Conservation (phyloP, 306 rosid genomes). For the Macrotyloma uniflorum region DNA sequence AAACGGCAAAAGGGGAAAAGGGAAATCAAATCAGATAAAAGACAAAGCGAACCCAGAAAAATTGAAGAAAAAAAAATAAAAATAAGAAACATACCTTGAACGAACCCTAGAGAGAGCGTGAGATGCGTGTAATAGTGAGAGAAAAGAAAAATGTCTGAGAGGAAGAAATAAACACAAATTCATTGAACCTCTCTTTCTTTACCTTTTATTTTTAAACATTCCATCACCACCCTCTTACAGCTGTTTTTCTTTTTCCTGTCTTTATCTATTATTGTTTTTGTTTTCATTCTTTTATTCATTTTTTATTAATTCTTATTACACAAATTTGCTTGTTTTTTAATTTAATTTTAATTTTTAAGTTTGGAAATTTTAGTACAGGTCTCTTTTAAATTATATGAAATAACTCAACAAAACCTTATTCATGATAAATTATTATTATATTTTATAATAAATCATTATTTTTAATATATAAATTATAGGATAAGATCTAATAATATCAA, state of each 20-base stretch:
- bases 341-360: neutral
- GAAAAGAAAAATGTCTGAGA: neutral
- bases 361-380: neutral
- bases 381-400: neutral
- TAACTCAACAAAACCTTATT: too few species aligned
- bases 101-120: constrained; percentile 11
- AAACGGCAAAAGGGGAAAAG: neutral
- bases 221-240: too few species aligned
- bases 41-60: neutral
- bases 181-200: neutral
- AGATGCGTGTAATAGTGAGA: neutral
- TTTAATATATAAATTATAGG: too few species aligned
- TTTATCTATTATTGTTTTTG: too few species aligned
- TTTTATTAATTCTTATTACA: too few species aligned
- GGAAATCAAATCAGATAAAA: neutral
- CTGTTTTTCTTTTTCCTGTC: too few species aligned
- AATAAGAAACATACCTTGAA: neutral
- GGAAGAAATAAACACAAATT: neutral
- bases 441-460: too few species aligned
- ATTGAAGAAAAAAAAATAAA: neutral
- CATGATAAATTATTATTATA: too few species aligned
- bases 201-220: neutral
- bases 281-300: too few species aligned
- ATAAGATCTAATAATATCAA: too few species aligned
- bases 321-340: too few species aligned